Evolutionary conservation across 2,329 filamentous ascomycete genomes (phyloP).

Genomic region (Penicillium sp.): DNA sequence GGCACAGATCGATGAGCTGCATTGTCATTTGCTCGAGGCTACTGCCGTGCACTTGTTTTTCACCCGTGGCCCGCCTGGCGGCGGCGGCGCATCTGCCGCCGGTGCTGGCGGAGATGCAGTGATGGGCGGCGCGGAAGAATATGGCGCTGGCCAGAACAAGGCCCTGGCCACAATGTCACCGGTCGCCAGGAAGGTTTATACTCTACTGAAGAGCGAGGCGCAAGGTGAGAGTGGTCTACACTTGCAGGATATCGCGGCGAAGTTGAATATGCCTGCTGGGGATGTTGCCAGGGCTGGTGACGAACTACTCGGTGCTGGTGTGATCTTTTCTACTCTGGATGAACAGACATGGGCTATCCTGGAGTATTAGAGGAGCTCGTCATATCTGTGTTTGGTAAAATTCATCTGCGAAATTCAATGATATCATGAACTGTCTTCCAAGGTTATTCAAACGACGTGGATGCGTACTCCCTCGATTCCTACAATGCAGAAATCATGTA

Average conservation of each 20-base stretch:
- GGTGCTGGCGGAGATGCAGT: constrained; percentile 41
- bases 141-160: constrained; percentile 26
- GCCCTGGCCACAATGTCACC: constrained; percentile 54
- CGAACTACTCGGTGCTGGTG: constrained; percentile 70
- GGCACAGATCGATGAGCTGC: constrained; percentile 86
- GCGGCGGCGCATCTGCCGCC: constrained; percentile 49
- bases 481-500: not conserved
- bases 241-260: constrained; percentile 71
- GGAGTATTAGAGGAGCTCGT: constrained; percentile 49
- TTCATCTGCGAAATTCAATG: constrained; percentile 18
- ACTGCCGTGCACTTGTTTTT: constrained; percentile 85
- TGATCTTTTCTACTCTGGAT: constrained; percentile 89
- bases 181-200: constrained; percentile 69
- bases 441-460: not conserved
- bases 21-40: constrained; percentile 87
- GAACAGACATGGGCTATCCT: constrained; percentile 89
- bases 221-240: constrained; percentile 83
- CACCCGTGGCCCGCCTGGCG: constrained; percentile 64
- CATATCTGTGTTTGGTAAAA: constrained; percentile 23
- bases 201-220: constrained; percentile 65
- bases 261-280: constrained; percentile 63
- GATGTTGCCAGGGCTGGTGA: constrained; percentile 79
- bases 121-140: constrained; percentile 38
- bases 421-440: constrained; percentile 25
- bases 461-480: not conserved